These are phyloP conservation scores for Vitis hybrid DNA, from an alignment of 177 flowering plant genomes.

Conservation along the genomic window DNA sequence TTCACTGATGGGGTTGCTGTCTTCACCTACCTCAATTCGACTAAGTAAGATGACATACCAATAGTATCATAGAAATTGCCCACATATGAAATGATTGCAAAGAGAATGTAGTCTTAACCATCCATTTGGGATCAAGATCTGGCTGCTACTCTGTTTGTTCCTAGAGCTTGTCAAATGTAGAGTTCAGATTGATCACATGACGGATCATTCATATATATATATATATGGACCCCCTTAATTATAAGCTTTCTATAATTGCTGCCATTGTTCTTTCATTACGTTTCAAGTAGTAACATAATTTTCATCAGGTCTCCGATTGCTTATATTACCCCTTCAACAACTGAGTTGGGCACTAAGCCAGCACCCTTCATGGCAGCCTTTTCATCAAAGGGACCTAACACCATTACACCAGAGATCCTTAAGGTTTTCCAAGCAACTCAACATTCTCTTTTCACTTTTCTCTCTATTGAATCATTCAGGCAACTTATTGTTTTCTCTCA, in stretches of 20 bases:
- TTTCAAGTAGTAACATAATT: not conserved
- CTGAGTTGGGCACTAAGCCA: constrained; percentile 29
- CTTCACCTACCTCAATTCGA: constrained; percentile 27
- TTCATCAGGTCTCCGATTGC: constrained; percentile 34
- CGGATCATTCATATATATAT: too few relatives aligned
- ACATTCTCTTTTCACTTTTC: not conserved
- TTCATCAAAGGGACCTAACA: constrained; percentile 51
- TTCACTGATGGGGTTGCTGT: constrained; percentile 24
- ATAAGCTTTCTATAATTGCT: too few relatives aligned
- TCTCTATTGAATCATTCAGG: not conserved
- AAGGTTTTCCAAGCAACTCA: constrained; percentile 28
- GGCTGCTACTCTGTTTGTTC: too few relatives aligned
- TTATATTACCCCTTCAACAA: constrained; percentile 29
- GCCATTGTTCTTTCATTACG: too few relatives aligned
- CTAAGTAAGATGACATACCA: constrained; percentile 20
- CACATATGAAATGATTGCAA: too few relatives aligned
- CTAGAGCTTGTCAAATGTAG: too few relatives aligned
- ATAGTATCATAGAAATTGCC: too few relatives aligned
- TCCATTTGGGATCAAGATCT: too few relatives aligned
- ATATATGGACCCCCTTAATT: too few relatives aligned
- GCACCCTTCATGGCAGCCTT: constrained; percentile 53
- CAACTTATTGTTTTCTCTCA: not conserved
- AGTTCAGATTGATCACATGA: too few relatives aligned
- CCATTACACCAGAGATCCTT: constrained; percentile 43
- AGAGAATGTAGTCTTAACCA: too few relatives aligned